Evolutionary conservation across 805 yeast genomes (phyloP), one percentile per base, ranked within the genome.

Genomic region (Wickerhamomyces kurtzmanii): DNA sequence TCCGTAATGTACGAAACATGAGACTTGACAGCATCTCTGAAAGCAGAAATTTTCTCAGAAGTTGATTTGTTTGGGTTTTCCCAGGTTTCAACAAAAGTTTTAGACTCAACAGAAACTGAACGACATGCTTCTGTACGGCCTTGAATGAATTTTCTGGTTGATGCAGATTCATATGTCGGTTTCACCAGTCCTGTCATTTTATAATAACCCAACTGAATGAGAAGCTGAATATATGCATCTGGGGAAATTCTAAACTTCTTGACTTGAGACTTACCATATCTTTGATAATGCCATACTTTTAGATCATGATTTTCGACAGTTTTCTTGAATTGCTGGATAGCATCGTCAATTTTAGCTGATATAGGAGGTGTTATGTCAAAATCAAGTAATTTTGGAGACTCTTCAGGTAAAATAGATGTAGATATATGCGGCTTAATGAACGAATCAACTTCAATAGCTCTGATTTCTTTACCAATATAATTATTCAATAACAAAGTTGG

Each of bases 61-160:
- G 45, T 53, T 8, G 77, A 36, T 2, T 46, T 32, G 2, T 47
- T 36, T 5, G 71, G 59, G 46, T 74, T 62, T 41, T 75, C 64
- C 84, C 94, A 83, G 20, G 80, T 72, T 47, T 70, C 61, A 32
- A 81, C 93, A 55, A 86, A 82, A 19, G 61, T 60, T 26, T 69
- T 62, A 15, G 85, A 69, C 49, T 80, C 94, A 28, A 51, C 50
- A 7, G 94, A 75, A 8, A 84, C 95, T 5, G 85, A 61, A 47
- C 98, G 71, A 36, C 91, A 85, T 15, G 96, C 81, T 57, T 89
- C 98, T 7, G 97, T 89, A 53, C 98, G 74, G 31, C 98, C 98
- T 46, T 71, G 75, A 48, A 74, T 79, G 55, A 67, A 89, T 51
- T 74, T 78, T 55, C 97, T 75, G 2, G 96, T 89, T 13, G 97